These are phyloP conservation scores for Globisporangium takayamanum DNA, from an alignment of 352 stramenopile species.

Conservation along the genomic window DNA sequence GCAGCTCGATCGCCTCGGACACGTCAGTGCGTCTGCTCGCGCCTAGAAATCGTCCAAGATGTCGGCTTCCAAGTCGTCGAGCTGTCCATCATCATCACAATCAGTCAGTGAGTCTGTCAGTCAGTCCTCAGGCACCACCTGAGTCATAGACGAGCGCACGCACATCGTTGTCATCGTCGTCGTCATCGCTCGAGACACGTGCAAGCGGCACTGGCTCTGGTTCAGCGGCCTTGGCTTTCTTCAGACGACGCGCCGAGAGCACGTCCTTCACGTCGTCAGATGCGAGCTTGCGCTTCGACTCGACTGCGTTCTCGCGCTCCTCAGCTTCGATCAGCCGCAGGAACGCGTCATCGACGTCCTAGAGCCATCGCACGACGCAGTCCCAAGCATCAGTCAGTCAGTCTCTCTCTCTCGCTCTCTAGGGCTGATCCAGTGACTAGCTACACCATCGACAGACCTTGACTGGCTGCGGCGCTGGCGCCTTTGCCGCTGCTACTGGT, in stretches of 20 bases:
- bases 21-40: not conserved
- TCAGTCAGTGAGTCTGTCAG: not conserved
- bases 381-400: not conserved
- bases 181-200: slow-evolving; percentile 14
- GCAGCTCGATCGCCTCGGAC: not conserved
- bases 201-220: not conserved
- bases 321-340: slow-evolving; percentile 69
- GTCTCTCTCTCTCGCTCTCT: no score
- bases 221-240: slow-evolving; percentile 14
- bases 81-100: slow-evolving; percentile 19
- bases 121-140: not conserved
- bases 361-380: not conserved
- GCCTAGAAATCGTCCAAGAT: slow-evolving; percentile 58
- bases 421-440: not conserved
- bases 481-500: not conserved
- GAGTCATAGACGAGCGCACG: slow-evolving; percentile 3
- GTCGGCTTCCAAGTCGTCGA: slow-evolving; percentile 73
- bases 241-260: slow-evolving; percentile 43
- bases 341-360: slow-evolving; percentile 78
- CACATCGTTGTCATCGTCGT: slow-evolving; percentile 29
- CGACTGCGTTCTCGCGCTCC: slow-evolving; percentile 53
- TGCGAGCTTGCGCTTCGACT: slow-evolving; percentile 49
- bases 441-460: not conserved
- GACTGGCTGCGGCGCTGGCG: not conserved
- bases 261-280: slow-evolving; percentile 49